Conservation (phyloP, 441 rosid species). For the Erodium texanum region DNA sequence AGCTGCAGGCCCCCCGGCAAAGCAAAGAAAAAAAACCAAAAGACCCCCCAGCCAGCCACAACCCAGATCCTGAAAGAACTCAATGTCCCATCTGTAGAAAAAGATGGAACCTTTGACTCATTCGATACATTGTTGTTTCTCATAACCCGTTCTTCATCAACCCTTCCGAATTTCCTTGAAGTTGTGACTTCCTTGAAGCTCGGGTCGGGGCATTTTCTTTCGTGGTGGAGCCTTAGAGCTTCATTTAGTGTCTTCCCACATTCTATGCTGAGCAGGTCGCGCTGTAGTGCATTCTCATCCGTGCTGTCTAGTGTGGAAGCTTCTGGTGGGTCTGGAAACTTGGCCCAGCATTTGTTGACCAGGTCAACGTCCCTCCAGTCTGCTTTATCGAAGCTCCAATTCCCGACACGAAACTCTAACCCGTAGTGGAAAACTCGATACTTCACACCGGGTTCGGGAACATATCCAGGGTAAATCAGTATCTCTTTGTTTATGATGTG, state of each 20-base stretch:
- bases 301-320: conserved; percentile 47
- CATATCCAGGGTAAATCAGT: conserved; percentile 80
- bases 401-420: conserved; percentile 72
- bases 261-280: conserved; percentile 88
- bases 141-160: conserved; percentile 22
- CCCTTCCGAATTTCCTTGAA: conserved; percentile 50
- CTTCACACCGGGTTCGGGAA: conserved; percentile 66
- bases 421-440: conserved; percentile 96
- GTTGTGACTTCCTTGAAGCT: conserved; percentile 21
- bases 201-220: conserved; percentile 56
- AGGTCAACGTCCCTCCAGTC: conserved; percentile 72
- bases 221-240: conserved; percentile 71
- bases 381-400: conserved; percentile 97
- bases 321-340: conserved; percentile 82
- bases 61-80: conserved; percentile 66
- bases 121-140: conserved; percentile 24
- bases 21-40: conserved; percentile 63
- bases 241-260: conserved; percentile 73
- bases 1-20: too few species aligned
- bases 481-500: conserved; percentile 67
- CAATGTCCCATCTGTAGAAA: conserved; percentile 40
- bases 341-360: conserved; percentile 78
- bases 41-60: conserved; percentile 57
- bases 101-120: conserved; percentile 30
- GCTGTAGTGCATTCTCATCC: conserved; percentile 36